Base-by-base conservation (phyloP, 371 early-diverging fungal genomes). In the Conidiobolus incongruus region DNA sequence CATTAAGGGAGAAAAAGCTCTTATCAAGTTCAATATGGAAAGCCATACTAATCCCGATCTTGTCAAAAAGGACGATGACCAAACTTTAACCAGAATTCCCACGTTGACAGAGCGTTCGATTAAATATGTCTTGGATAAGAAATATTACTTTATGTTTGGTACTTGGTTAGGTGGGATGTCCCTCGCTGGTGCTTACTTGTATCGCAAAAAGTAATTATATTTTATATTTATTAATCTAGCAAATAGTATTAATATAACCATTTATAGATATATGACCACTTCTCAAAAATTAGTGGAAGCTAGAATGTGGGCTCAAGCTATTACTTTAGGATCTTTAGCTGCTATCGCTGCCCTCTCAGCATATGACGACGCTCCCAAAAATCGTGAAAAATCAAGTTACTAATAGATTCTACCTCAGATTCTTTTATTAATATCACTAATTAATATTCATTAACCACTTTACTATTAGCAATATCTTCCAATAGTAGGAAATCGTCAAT, bases 231-330 rank as follows among this genome's bases (percentile, higher is more conserved):
- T 20, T n/a, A n/a, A n/a, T n/a, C n/a, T n/a, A n/a, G n/a, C n/a
- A n/a, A n/a, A n/a, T n/a, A n/a, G n/a, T n/a, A n/a, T n/a, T n/a
- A n/a, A n/a, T 15, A 7, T 35, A 37, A 16, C 4, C 4, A 10
- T 62, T 32, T 60, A 72, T 50, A 68, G 63, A 52, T 71, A 68
- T 20, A 56, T 77, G 44, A 61, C 72, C 1, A 57, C 60, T 11
- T 63, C 72, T 31, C 77, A 79, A 52, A 77, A 76, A 50, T 40
- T 73, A 0, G 80, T 79, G 4, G 74, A 79, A 50, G 76, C 80
- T 1, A 68, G 80, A 56, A 75, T 79, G 76, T 76, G 43, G 31
- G 46, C 52, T n/a, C 52, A 52, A 42, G 52, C 45, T 17, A 44
- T 52, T 17, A 52, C 52, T 13, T 31, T 52, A 17, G 40, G 35